Percentiles rank a stretch among this genome's conserved stretches.
Evolutionary conservation across 1,284 basidiomycete genomes (phyloP).

Genomic region (Peniophora sp.): DNA sequence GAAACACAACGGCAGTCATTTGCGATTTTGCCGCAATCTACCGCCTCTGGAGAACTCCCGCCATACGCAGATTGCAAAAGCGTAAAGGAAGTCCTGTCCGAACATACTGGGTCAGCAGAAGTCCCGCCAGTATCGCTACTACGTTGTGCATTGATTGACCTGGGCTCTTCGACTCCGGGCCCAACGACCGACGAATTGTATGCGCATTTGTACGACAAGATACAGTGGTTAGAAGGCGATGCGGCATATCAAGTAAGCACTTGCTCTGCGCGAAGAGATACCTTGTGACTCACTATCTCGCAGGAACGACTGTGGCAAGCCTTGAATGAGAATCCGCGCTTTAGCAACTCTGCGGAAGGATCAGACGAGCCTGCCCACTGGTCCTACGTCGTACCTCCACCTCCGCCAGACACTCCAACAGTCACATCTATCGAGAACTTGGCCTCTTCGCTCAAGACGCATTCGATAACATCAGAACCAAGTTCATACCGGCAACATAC

Average conservation of each 20-base stretch:
- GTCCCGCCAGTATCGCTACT: conserved; percentile 48
- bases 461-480: conserved; percentile 36
- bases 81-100: conserved; percentile 37
- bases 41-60: conserved; percentile 38
- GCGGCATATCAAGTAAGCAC: conserved; percentile 40
- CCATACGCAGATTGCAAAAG: conserved; percentile 37
- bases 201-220: conserved; percentile 40
- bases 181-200: conserved; percentile 55
- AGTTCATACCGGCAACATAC: conserved; percentile 37
- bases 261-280: background rate
- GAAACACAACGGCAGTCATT: conserved; percentile 44
- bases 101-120: conserved; percentile 22
- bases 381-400: conserved; percentile 39
- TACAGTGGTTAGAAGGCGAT: conserved; percentile 47
- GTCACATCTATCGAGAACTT: conserved; percentile 30
- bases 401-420: conserved; percentile 34
- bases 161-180: conserved; percentile 31
- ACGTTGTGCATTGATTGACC: conserved; percentile 51
- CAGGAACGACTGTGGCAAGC: conserved; percentile 56
- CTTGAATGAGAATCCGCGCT: conserved; percentile 45
- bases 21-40: conserved; percentile 44
- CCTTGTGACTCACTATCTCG: background rate
- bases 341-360: conserved; percentile 23
- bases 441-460: conserved; percentile 27
- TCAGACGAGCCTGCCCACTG: conserved; percentile 32